Conservation (phyloP, 257 asterid genomes). For the Ehretia macrophylla region DNA sequence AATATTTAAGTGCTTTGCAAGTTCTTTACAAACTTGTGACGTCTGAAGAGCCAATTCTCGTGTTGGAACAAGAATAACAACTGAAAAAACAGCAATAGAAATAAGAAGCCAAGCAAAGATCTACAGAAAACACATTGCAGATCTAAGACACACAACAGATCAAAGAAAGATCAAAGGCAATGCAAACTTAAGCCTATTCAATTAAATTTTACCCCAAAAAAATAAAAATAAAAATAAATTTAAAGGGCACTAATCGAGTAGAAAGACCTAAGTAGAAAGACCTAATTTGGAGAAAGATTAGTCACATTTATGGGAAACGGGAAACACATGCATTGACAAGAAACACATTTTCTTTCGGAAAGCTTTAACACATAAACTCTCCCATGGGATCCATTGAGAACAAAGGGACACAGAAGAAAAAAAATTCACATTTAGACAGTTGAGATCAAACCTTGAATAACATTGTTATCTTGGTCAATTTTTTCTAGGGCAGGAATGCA, state of each 20-base stretch:
- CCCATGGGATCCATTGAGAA: not conserved
- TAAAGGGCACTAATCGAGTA: too few relatives aligned
- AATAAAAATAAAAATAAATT: not conserved
- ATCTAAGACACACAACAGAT: not conserved
- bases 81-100: slow-evolving; percentile 29
- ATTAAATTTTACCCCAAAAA: too few relatives aligned
- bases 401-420: not conserved
- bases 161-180: too few relatives aligned
- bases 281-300: too few relatives aligned
- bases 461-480: slow-evolving; percentile 79
- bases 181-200: too few relatives aligned
- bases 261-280: too few relatives aligned
- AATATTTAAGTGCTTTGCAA: slow-evolving; percentile 71
- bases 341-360: too few relatives aligned
- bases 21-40: slow-evolving; percentile 87
- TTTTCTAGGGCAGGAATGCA: slow-evolving; percentile 87
- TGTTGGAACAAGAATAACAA: slow-evolving; percentile 78
- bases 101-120: not conserved
- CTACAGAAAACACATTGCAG: not conserved
- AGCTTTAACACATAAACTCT: too few relatives aligned
- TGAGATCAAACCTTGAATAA: slow-evolving; percentile 73
- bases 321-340: too few relatives aligned
- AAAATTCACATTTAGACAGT: slow-evolving; percentile 13
- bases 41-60: slow-evolving; percentile 90
- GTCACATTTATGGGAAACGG: too few relatives aligned